Conservation (phyloP, 148 eudicot species). For the Dianthus caryophyllus region DNA sequence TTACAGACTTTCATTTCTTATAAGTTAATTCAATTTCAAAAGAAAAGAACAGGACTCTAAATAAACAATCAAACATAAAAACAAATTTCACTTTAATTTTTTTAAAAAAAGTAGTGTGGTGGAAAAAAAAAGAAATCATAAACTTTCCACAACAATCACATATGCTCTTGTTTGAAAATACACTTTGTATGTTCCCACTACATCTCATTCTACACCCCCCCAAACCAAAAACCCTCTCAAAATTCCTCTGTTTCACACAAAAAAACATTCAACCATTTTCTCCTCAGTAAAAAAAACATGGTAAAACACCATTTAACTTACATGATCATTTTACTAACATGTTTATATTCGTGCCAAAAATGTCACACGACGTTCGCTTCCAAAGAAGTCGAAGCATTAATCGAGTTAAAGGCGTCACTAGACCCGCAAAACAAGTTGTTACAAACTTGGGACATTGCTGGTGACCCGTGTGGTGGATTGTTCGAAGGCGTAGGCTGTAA, state of each 20-base stretch:
- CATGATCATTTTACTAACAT: not conserved
- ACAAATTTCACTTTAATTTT: too few relatives aligned
- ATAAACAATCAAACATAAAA: too few relatives aligned
- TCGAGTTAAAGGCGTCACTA: conserved; percentile 62
- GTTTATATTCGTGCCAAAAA: not conserved
- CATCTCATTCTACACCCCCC: conserved; percentile 27
- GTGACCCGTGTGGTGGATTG: conserved; percentile 64
- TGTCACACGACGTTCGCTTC: conserved; percentile 18
- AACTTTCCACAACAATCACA: conserved; percentile 16
- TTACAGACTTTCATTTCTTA: too few relatives aligned
- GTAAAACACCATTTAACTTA: not conserved
- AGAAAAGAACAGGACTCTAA: too few relatives aligned
- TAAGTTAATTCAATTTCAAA: too few relatives aligned
- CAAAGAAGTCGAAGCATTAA: conserved; percentile 61
- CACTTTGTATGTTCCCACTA: conserved; percentile 24
- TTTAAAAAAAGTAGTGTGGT: too few relatives aligned
- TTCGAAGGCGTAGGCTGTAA: conserved; percentile 85
- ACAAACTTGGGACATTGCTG: conserved; percentile 48
- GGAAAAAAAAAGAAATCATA: too few relatives aligned
- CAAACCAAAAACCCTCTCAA: not conserved
- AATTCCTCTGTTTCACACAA: conserved; percentile 4
- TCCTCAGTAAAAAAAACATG: conserved; percentile 3
- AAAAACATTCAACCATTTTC: not conserved
- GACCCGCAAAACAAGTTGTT: conserved; percentile 68
- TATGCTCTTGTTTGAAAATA: conserved; percentile 22